Evolutionary conservation across 2,329 filamentous ascomycete genomes (phyloP).

Genomic region (Akanthomyces uredinophilus): DNA sequence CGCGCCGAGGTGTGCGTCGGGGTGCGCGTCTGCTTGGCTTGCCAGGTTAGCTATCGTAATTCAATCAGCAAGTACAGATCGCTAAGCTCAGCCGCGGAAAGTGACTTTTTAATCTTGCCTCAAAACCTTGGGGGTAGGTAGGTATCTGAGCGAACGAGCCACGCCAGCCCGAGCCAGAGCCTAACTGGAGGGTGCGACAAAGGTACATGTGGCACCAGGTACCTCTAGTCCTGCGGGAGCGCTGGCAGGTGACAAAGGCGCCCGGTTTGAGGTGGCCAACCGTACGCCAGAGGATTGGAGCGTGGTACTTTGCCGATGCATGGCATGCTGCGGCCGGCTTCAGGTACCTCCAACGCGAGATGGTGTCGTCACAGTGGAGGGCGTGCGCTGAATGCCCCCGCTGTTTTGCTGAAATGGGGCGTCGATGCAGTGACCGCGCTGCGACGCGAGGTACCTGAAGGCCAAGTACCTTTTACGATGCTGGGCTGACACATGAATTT

Average conservation of each 20-base stretch:
- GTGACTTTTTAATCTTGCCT: neutral
- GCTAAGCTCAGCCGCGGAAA: neutral
- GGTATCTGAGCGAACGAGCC: constrained; percentile 11
- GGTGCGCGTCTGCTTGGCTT: neutral
- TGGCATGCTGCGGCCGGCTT: too few relatives aligned
- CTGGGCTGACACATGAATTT: constrained; percentile 6
- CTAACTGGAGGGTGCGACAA: neutral
- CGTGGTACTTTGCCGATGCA: neutral
- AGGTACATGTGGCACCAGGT: neutral
- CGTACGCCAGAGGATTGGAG: neutral
- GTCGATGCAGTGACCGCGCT: constrained; percentile 6
- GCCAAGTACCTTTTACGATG: neutral
- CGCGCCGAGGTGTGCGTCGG: neutral
- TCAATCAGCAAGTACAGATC: neutral
- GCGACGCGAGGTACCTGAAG: neutral
- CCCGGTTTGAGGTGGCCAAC: neutral
- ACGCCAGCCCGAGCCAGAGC: constrained; percentile 8
- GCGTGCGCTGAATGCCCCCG: neutral
- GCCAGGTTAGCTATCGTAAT: neutral
- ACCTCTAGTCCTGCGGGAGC: neutral
- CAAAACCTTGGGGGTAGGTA: too few relatives aligned
- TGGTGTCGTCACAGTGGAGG: constrained; percentile 15
- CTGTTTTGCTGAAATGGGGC: constrained; percentile 2
- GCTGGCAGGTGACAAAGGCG: constrained; percentile 8
- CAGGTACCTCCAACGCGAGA: constrained; percentile 7